These are phyloP conservation scores for Irpex sp. DNA, from an alignment of 1,284 basidiomycete species.

Conservation along the genomic window DNA sequence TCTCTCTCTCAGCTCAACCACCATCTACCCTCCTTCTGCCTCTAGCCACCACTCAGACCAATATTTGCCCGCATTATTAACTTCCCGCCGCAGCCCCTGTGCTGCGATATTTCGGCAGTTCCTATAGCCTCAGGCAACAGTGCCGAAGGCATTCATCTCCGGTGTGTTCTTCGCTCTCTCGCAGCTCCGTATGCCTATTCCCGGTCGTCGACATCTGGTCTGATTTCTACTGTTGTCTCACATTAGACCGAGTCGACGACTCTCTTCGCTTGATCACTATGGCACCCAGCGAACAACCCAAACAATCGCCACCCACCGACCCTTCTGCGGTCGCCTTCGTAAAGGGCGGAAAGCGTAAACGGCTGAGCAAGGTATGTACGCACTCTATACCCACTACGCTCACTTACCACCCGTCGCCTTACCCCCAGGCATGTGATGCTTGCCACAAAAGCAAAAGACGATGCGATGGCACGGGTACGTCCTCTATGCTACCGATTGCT, in stretches of 20 bases:
- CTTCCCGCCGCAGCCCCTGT: not conserved
- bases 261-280: slow-evolving; percentile 15
- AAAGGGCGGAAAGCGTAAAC: slow-evolving; percentile 35
- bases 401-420: slow-evolving; percentile 8
- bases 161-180: slow-evolving; percentile 7
- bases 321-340: slow-evolving; percentile 29
- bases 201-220: slow-evolving; percentile 10
- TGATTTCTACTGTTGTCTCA: slow-evolving; percentile 6
- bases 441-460: slow-evolving; percentile 81
- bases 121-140: not conserved
- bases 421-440: slow-evolving; percentile 67
- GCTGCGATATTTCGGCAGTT: not conserved
- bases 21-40: not conserved
- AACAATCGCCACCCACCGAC: slow-evolving; percentile 13
- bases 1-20: not conserved
- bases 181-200: not conserved
- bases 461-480: slow-evolving; percentile 76
- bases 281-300: slow-evolving; percentile 10
- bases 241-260: slow-evolving; percentile 4
- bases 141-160: not conserved
- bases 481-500: slow-evolving; percentile 8
- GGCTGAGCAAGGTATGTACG: slow-evolving; percentile 51
- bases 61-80: not conserved
- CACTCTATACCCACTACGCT: slow-evolving; percentile 4
- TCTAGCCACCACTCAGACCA: not conserved